Evolutionary conservation across 192 early-diverging fungal genomes (phyloP), one percentile per base, ranked within the genome.

Genomic region (Pilaira anomala): DNA sequence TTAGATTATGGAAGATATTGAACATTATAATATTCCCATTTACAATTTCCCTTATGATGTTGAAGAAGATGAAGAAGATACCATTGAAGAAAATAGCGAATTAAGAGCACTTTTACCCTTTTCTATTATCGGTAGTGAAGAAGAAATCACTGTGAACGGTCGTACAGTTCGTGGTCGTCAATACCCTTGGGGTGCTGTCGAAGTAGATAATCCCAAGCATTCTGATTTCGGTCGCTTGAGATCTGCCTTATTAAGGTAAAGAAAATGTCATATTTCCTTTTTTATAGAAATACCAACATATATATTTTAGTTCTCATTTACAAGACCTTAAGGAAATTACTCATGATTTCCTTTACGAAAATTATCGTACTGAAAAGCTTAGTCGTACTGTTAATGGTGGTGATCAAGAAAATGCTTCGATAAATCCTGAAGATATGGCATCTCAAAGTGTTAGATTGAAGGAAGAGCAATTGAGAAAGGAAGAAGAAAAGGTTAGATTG

Each of bases 41-140:
- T 99, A 96, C 80, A 93, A 91, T 80, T 99, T 99, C 80, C 97
- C 97, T 39, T 89, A 88, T 68, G 88, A 96, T 60, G 65, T 76
- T 18, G 96, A 99, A 62, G 95, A 96, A 64, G 97, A 97, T 71
- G 97, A 98, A 68, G 97, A 99, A 76, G 97, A 99, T 72, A 97
- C 92, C 5, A 85, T 93, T 46, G 97, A 99, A 75, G 96, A 99
- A 80, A 99, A 97, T 80, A 87, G 91, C 57, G 95, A 96, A 77
- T 82, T 99, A 63, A 81, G 96, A 65, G 71, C 63, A 59, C 84
- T 92, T 76, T 81, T 99, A 71, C 97, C 97, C 25, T 99, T 99
- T 74, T 88, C 95, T 0, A 85, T 97, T 12, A 93, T 99, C 63
- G 97, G 95, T 25, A 92, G 93, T 73, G 97, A 99, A 65, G 85